Base-by-base conservation (phyloP, 306 rosid species). In the Morella rubra region DNA sequence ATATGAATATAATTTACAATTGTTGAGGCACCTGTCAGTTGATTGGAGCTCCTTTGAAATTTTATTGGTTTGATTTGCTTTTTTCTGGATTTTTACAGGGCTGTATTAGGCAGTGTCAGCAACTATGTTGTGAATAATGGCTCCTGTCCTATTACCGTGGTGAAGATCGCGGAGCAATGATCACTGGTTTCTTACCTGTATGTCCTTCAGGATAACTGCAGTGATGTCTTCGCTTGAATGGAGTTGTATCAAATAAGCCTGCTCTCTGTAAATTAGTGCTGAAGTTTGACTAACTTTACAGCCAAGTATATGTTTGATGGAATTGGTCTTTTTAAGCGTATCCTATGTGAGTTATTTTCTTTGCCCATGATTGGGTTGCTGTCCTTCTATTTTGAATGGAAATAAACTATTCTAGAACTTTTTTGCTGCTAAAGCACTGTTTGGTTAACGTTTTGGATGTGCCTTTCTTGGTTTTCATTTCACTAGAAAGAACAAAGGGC, bases 51-150 rank as follows among this genome's bases (percentile, higher is more conserved):
- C 41, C 13, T 61, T 61, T 2, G 68, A 37, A 75, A 76, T 74
- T 72, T 73, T 40, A 82, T 45, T 73, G 70, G 37, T 32, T 2
- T 32, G 73, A 49, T 62, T 74, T 72, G 65, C 73, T 67, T 62
- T 20, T 0, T 14, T 78, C 37, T 2, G 55, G 18, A 46, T 71
- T 16, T 40, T 83, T 71, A 11, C 87, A 93, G 97, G 87, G 97
- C 64, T 6, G 71, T 93, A 54, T 69, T 93, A 89, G 98, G 98
- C 8, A 93, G 98, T 75, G 98, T 93, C 1, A 93, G 98, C 89
- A 90, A 90, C 86, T 70, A 76, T 24, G 93, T 91, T 46, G 91
- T 93, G 85, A 93, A 87, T 60, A 77, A 87, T 68, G 97, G 89
- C 15, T 7, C 84, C 0, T 91, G 98, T 47, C 94, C 97, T 0